Conservation (phyloP, 768 basidiomycete species). For the Scleroderma citrinum region DNA sequence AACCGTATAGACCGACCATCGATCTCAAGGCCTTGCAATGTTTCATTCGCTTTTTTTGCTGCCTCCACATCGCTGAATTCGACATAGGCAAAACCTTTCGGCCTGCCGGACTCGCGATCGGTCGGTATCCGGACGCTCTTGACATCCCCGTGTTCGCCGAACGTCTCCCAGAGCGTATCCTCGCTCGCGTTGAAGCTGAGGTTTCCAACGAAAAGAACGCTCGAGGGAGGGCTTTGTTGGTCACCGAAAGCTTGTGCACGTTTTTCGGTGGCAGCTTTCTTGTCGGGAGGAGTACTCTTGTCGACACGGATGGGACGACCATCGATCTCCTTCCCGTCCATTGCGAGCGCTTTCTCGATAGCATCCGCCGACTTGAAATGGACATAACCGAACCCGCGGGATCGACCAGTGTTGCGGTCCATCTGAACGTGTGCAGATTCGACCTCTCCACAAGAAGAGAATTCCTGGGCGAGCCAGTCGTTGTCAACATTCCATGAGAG, state of each 20-base stretch:
- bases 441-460: slow-evolving; percentile 84
- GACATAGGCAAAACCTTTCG: slow-evolving; percentile 97
- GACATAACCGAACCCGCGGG: slow-evolving; percentile 83
- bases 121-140: slow-evolving; percentile 88
- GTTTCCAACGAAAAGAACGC: slow-evolving; percentile 87
- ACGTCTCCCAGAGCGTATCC: slow-evolving; percentile 84
- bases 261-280: slow-evolving; percentile 52
- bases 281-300: slow-evolving; percentile 60
- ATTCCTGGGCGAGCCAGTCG: slow-evolving; percentile 90
- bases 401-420: slow-evolving; percentile 76
- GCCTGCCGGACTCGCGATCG: slow-evolving; percentile 82
- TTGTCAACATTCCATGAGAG: slow-evolving; percentile 97
- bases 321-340: slow-evolving; percentile 88
- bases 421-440: slow-evolving; percentile 83
- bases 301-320: slow-evolving; percentile 86
- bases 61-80: slow-evolving; percentile 80
- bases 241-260: slow-evolving; percentile 78
- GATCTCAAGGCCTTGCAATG: slow-evolving; percentile 64
- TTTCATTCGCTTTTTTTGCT: slow-evolving; percentile 76
- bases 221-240: slow-evolving; percentile 54
- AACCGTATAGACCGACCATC: slow-evolving; percentile 77
- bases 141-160: slow-evolving; percentile 80
- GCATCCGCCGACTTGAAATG: slow-evolving; percentile 66
- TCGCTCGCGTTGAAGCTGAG: slow-evolving; percentile 76
- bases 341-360: slow-evolving; percentile 71